Conservation (phyloP, 2,329 filamentous ascomycete genomes). For the Phoma sp. region DNA sequence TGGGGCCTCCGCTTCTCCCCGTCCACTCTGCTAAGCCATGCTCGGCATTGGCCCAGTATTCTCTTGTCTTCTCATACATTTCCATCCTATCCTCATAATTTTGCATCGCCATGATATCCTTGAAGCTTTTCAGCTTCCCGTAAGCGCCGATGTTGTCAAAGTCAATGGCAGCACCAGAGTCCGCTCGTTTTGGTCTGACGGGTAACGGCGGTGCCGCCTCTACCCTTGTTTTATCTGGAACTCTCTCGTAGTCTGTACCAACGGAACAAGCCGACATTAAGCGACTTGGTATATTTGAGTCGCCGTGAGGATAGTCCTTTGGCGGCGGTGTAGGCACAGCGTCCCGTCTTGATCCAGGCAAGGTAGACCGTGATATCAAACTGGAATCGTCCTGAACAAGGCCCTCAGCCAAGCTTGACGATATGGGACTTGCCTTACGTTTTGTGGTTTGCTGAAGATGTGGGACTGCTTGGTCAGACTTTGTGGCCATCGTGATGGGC, state of each 20-base stretch:
- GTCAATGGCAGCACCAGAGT: slow-evolving; percentile 43
- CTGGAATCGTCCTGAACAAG: neutral
- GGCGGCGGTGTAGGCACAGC: slow-evolving; percentile 17
- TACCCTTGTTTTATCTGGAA: neutral
- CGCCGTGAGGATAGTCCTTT: slow-evolving; percentile 1
- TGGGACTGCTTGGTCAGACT: neutral
- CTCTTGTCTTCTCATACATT: slow-evolving; percentile 40
- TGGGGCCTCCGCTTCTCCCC: slow-evolving; percentile 17
- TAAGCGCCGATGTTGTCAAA: slow-evolving; percentile 25
- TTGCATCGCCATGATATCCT: slow-evolving; percentile 36
- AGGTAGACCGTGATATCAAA: neutral
- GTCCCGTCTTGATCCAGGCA: neutral
- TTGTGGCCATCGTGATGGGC: neutral
- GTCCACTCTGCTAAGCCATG: slow-evolving; percentile 43
- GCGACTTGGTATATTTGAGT: slow-evolving; percentile 7
- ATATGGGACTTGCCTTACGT: neutral
- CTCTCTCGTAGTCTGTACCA: neutral
- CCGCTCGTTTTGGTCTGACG: slow-evolving; percentile 31
- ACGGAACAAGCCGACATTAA: neutral
- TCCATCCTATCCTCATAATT: slow-evolving; percentile 38
- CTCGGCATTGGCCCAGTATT: slow-evolving; percentile 45
- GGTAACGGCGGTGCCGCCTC: slow-evolving; percentile 1
- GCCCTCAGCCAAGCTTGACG: neutral
- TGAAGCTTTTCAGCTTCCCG: slow-evolving; percentile 38
- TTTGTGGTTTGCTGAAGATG: neutral